Evolutionary conservation across 768 basidiomycete species (phyloP).

Genomic region (Dioszegia aurantiaca): DNA sequence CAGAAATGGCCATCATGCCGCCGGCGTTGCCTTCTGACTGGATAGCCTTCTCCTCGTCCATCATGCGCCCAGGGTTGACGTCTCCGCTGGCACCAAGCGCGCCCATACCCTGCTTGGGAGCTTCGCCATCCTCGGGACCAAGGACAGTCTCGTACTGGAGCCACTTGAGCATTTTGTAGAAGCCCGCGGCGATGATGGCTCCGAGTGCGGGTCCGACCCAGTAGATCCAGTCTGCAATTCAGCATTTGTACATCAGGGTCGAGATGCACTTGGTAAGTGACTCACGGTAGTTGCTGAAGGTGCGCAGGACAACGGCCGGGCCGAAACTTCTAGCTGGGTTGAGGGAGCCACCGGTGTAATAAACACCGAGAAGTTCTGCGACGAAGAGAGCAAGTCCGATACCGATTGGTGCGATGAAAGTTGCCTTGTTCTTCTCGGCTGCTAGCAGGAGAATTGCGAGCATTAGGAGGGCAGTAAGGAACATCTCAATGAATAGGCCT

Average conservation of each 20-base stretch:
- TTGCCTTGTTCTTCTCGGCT: slow-evolving; percentile 54
- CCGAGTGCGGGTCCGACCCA: slow-evolving; percentile 49
- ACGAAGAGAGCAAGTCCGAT: slow-evolving; percentile 53
- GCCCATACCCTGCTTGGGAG: no score
- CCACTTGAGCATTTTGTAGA: slow-evolving; percentile 51
- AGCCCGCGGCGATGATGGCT: slow-evolving; percentile 46
- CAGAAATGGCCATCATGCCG: slow-evolving; percentile 36
- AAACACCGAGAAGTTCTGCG: slow-evolving; percentile 50
- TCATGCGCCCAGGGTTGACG: not conserved
- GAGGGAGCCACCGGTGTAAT: slow-evolving; percentile 52
- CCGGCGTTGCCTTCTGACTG: slow-evolving; percentile 11
- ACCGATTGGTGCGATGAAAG: slow-evolving; percentile 55
- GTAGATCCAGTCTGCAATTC: slow-evolving; percentile 46
- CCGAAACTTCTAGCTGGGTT: slow-evolving; percentile 51
- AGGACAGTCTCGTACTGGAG: slow-evolving; percentile 52
- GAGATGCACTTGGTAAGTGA: no score
- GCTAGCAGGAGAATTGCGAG: slow-evolving; percentile 42
- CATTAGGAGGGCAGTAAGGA: slow-evolving; percentile 48
- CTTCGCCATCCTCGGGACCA: slow-evolving; percentile 35
- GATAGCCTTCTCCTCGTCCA: slow-evolving; percentile 26
- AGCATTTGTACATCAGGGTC: not conserved
- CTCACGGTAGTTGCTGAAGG: slow-evolving; percentile 39
- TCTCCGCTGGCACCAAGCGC: not conserved
- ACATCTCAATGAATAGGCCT: slow-evolving; percentile 54
- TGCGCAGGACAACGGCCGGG: slow-evolving; percentile 41